Percentiles rank a stretch among this genome's conserved stretches.
Conservation (phyloP, 2,329 filamentous ascomycete genomes). For the Rhinocladiella mackenziei region DNA sequence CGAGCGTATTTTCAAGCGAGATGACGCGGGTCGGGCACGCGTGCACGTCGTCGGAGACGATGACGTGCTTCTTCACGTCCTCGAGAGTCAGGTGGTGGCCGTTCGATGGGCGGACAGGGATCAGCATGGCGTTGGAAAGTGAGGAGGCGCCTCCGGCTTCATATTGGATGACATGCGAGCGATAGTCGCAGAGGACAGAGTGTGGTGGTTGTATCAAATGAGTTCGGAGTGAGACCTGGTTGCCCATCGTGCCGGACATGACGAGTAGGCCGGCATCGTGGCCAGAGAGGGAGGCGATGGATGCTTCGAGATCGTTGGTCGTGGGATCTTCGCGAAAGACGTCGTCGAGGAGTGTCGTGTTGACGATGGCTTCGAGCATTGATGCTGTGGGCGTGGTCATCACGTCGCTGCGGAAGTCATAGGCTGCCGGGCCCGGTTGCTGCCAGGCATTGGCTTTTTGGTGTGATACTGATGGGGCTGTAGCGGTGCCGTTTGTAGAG, state of each 20-base stretch:
- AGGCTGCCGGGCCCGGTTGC: conserved; percentile 26
- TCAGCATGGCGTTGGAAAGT: conserved; percentile 67
- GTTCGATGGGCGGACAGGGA: conserved; percentile 65
- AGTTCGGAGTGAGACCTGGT: conserved; percentile 76
- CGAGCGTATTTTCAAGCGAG: conserved; percentile 79
- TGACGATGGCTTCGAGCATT: conserved; percentile 76
- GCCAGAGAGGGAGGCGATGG: conserved; percentile 67
- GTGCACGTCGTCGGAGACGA: conserved; percentile 68
- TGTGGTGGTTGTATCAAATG: conserved; percentile 77
- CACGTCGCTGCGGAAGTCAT: conserved; percentile 48
- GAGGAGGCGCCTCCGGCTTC: conserved; percentile 66
- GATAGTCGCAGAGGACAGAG: conserved; percentile 71
- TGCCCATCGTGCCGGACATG: conserved; percentile 89
- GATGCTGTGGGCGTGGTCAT: conserved; percentile 71
- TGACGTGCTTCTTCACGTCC: conserved; percentile 64
- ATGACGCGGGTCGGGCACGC: conserved; percentile 76
- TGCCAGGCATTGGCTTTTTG: conserved; percentile 24
- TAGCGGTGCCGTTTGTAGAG: conserved; percentile 7
- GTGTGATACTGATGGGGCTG: too few species aligned
- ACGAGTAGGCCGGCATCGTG: conserved; percentile 78
- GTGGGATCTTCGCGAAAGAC: conserved; percentile 76
- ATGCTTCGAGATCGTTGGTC: conserved; percentile 69
- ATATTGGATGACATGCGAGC: conserved; percentile 68
- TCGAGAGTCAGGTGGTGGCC: conserved; percentile 69
- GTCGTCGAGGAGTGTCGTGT: conserved; percentile 75